Base-by-base conservation (phyloP, 2,329 filamentous ascomycete species). In the Xylariaceae sp. region DNA sequence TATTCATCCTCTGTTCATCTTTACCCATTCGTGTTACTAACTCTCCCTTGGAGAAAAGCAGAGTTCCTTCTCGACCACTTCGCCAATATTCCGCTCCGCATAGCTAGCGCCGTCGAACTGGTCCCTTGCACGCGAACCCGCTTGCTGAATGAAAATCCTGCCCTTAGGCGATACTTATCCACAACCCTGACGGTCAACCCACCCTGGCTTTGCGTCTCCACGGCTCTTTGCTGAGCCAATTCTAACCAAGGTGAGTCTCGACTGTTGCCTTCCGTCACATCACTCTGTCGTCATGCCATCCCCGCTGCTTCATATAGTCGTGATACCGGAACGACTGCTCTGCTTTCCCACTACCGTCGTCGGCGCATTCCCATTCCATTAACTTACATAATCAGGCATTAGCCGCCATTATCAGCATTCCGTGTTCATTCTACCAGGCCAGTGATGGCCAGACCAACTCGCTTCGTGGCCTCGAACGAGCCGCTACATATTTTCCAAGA, bases 401-500 rank as follows among this genome's bases (percentile, higher is more conserved):
- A 52, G 37, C 37, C 34, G 13, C 18, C 23, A 30, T 41, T 52
- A 7, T 39, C 44, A 41, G 45, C 57, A 11, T 53, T 5, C 34
- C 23, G 53, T 35, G 17, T 44, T 57, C 47, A 5, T 15, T 49
- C 48, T 45, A 50, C 55, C 51, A 61, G 78, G 80, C 77, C 77
- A 72, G 64, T 23, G 58, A 84, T 84, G 82, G 80, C 80, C 76
- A 78, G 78, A 74, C 74, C 76, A 67, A 75, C 79, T 71, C 78
- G 75, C 67, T 78, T 78, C 62, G 67, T 73, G 67, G 75, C 73
- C 66, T 73, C 75, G 48, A 73, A 76, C 62, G 78, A 82, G 72
- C 75, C 79, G 52, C 71, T 82, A 45, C 76, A 78, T 41, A 80
- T 83, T 63, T 84, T 77, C 66, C 78, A 81, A 61, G 81, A 84